Base-by-base conservation (phyloP, 768 basidiomycete species). In the Mycena latifolia region DNA sequence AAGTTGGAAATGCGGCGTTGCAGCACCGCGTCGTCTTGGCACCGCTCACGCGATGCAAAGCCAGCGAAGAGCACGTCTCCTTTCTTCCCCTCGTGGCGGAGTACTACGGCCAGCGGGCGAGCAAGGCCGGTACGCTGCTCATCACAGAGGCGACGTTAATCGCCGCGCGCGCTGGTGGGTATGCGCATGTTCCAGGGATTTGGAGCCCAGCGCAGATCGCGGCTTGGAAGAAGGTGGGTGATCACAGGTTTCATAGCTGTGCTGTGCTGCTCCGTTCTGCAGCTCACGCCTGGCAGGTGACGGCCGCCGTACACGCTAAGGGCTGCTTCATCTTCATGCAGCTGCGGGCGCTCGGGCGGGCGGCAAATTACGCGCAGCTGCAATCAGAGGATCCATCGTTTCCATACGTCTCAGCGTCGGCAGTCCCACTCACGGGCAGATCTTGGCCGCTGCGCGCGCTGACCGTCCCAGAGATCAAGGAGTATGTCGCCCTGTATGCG, bases 231-330 rank as follows among this genome's bases (percentile, higher is more conserved):
- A 35, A 55, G 55, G 70, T 73, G 24, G 6, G 65, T 61, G 5
- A 14, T 35, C n/a, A n/a, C n/a, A n/a, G n/a, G n/a, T n/a, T n/a
- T n/a, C n/a, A n/a, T n/a, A n/a, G n/a, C n/a, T n/a, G n/a, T n/a
- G n/a, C n/a, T n/a, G 15, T 4, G 1, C 14, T 6, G 17, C 25
- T 17, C 20, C 9, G 10, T 51, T 37, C 51, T 25, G 17, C 39
- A 27, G 46, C 8, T 47, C n/a, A 9, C 28, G 15, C 41, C 41
- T 17, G 2, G 11, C 28, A 81, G 81, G 73, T 89, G 20, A 82
- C 81, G 24, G 80, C 82, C 7, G 79, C 79, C 0, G 85, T 87
- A 0, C 87, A 88, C 69, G 79, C 78, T 2, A 80, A 83, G 41
- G 82, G 82, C 5, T 85, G 81, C 0, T 81, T 78, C 69, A 79